phyloP scores from a whole-genome alignment of 345 rosid genomes.

The Conringia planisiliqua region DNA sequence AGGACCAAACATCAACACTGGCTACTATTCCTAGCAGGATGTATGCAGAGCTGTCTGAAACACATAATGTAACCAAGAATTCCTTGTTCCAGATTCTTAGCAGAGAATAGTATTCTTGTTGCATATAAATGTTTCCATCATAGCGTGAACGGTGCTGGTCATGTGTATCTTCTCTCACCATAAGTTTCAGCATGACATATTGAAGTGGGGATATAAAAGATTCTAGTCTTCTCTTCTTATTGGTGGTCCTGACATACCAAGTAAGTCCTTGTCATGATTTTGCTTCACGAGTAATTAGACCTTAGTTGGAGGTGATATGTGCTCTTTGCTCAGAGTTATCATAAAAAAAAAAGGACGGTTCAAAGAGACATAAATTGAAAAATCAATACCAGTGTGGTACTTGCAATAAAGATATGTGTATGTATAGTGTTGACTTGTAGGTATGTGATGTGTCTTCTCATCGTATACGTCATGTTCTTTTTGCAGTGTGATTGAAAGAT shows the following conservation, averaged over 20 bases:
- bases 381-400: neutral
- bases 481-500: slow-evolving; percentile 20
- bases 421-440: slow-evolving; percentile 16
- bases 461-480: neutral
- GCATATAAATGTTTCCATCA: neutral
- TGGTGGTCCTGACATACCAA: slow-evolving; percentile 34
- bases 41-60: slow-evolving; percentile 8
- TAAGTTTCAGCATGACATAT: slow-evolving; percentile 20
- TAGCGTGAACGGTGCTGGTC: neutral
- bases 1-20: slow-evolving; percentile 22
- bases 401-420: slow-evolving; percentile 19
- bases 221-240: slow-evolving; percentile 19
- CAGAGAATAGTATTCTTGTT: neutral
- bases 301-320: slow-evolving; percentile 20
- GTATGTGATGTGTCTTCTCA: slow-evolving; percentile 7
- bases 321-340: neutral
- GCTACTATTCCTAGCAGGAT: slow-evolving; percentile 15
- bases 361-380: neutral
- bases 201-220: slow-evolving; percentile 11
- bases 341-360: neutral
- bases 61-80: neutral
- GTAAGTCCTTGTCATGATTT: slow-evolving; percentile 14
- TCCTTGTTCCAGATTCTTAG: neutral
- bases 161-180: slow-evolving; percentile 2
- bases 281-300: slow-evolving; percentile 7